phyloP scores from a whole-genome alignment of 1,284 basidiomycete genomes.

The Phylloporus sp. region DNA sequence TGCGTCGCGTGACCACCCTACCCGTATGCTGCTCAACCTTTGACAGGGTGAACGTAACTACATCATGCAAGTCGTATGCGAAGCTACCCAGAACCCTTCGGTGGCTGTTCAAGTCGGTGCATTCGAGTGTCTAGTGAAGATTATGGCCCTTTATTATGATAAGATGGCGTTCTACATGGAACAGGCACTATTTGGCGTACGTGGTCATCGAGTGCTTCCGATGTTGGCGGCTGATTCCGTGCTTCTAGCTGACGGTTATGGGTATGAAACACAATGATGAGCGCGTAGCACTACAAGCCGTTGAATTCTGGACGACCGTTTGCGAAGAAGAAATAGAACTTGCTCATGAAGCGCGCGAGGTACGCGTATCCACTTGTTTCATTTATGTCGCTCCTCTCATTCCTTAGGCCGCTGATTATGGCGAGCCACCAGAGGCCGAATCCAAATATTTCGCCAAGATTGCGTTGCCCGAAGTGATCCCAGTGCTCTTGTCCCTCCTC shows the following conservation, averaged over 20 bases:
- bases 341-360: conserved; percentile 91
- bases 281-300: conserved; percentile 92
- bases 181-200: conserved; percentile 94
- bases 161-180: conserved; percentile 99
- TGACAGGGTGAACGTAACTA: conserved; percentile 95
- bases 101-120: conserved; percentile 89
- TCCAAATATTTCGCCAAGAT: conserved; percentile 94
- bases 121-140: conserved; percentile 94
- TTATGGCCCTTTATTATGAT: conserved; percentile 99
- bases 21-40: conserved; percentile 13
- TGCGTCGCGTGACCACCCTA: conserved; percentile 39
- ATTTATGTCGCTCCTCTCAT: conserved; percentile 14
- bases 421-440: conserved; percentile 87
- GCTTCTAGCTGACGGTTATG: conserved; percentile 86
- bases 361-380: no score
- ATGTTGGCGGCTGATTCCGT: conserved; percentile 26
- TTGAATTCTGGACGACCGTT: conserved; percentile 99
- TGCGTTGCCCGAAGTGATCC: conserved; percentile 93
- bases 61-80: conserved; percentile 99
- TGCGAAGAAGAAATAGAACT: conserved; percentile 98
- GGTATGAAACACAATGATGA: conserved; percentile 97
- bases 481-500: conserved; percentile 88
- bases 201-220: conserved; percentile 37
- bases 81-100: conserved; percentile 89
- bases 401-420: conserved; percentile 83